Conservation (phyloP, 306 rosid genomes). For the Fragaria iinumae region DNA sequence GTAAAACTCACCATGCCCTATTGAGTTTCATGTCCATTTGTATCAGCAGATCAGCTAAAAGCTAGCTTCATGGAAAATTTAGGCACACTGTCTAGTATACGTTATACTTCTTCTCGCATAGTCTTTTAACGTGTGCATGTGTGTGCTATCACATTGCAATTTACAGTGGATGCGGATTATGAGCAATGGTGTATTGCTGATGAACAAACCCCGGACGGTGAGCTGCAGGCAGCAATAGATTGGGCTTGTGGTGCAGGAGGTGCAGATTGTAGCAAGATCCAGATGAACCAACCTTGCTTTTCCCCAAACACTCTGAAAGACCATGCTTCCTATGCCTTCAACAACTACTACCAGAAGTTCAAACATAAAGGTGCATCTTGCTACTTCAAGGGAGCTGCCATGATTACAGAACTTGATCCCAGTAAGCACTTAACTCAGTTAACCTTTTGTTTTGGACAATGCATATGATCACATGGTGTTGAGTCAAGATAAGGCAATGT, state of each 20-base stretch:
- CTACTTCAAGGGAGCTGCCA: conserved; percentile 65
- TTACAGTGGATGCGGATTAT: conserved; percentile 38
- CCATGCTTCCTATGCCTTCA: conserved; percentile 87
- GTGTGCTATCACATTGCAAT: background rate
- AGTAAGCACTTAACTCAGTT: conserved; percentile 40
- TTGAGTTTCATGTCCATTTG: conserved; percentile 1
- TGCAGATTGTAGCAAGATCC: conserved; percentile 70
- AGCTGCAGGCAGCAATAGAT: conserved; percentile 66
- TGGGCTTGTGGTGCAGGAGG: conserved; percentile 80
- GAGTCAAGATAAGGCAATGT: background rate
- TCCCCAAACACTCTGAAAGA: conserved; percentile 58
- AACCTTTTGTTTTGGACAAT: background rate
- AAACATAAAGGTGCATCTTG: conserved; percentile 71
- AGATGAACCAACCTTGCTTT: conserved; percentile 58
- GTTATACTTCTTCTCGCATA: background rate
- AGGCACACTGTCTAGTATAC: background rate
- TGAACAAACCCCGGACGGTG: conserved; percentile 58
- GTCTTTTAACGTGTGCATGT: background rate
- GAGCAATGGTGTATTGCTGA: conserved; percentile 88
- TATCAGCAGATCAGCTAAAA: background rate
- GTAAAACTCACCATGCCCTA: conserved; percentile 30
- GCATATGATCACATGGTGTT: background rate
- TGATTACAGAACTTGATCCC: conserved; percentile 75
- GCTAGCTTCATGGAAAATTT: background rate
- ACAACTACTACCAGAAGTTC: conserved; percentile 60